Evolutionary conservation across 1,284 basidiomycete species (phyloP).

Genomic region (Sutorius eximius): DNA sequence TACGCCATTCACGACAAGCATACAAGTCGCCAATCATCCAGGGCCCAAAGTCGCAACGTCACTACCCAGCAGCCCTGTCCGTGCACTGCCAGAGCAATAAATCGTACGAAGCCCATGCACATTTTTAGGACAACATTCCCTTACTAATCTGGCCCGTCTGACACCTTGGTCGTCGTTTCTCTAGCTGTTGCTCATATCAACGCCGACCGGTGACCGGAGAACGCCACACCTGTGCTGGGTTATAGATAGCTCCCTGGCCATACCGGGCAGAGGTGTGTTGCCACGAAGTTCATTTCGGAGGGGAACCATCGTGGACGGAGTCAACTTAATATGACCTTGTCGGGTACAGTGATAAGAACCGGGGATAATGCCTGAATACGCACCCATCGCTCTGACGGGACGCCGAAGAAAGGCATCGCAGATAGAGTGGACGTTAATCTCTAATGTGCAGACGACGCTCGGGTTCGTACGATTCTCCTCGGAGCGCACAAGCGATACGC

Average conservation of each 20-base stretch:
- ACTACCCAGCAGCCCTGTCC: background rate
- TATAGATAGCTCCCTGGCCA: background rate
- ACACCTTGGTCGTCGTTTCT: background rate
- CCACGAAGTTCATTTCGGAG: background rate
- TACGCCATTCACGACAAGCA: background rate
- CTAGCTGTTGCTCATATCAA: constrained; percentile 8
- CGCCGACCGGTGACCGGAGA: constrained; percentile 13
- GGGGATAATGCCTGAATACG: background rate
- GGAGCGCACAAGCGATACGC: constrained; percentile 13
- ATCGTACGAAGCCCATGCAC: constrained; percentile 25
- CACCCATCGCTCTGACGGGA: constrained; percentile 11
- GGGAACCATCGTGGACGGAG: background rate
- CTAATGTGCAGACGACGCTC: constrained; percentile 5
- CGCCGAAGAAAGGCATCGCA: background rate
- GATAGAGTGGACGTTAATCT: constrained; percentile 27
- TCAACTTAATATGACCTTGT: constrained; percentile 23
- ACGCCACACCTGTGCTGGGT: constrained; percentile 20
- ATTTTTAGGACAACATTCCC: constrained; percentile 17
- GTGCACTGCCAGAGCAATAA: constrained; percentile 19
- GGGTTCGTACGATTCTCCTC: constrained; percentile 25
- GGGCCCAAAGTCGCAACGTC: background rate
- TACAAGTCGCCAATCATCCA: background rate
- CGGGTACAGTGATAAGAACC: background rate
- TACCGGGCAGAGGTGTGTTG: background rate
- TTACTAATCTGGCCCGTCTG: constrained; percentile 24